A percentile compares a stretch with the other conserved stretches of the same genome.
These are phyloP conservation scores for Penicillium taxi DNA, from an alignment of 495 filamentous ascomycete species.

Conservation along the genomic window DNA sequence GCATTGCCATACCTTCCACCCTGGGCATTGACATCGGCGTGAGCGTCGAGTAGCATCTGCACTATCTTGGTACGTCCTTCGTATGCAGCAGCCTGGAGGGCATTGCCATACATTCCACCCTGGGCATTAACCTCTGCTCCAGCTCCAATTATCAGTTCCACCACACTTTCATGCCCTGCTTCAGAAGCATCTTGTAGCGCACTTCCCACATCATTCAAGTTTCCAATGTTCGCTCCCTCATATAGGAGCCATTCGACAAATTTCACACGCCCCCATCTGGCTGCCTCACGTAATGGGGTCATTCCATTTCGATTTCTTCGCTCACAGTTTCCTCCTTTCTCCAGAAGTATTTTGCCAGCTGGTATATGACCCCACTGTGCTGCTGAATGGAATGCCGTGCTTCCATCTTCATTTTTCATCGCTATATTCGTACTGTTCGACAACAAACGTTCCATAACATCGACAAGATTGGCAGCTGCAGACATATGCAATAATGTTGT, in stretches of 20 bases:
- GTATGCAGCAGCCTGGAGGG: no score
- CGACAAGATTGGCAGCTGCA: conserved; percentile 4
- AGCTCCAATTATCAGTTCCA: not conserved
- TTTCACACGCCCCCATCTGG: not conserved
- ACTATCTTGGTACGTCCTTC: no score
- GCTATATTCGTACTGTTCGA: not conserved
- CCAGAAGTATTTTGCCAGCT: not conserved
- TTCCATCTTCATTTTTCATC: conserved; percentile 1
- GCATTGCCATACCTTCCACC: no score
- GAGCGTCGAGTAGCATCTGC: no score
- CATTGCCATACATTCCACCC: no score
- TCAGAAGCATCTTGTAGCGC: conserved; percentile 7
- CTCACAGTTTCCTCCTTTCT: conserved; percentile 2
- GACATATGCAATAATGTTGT: conserved; percentile 6
- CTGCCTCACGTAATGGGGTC: conserved; percentile 4
- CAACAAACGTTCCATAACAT: not conserved
- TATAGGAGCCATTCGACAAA: conserved; percentile 10
- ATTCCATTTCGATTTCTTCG: not conserved
- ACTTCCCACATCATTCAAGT: not conserved
- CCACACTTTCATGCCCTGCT: not conserved
- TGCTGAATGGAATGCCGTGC: conserved; percentile 8
- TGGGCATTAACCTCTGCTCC: not conserved
- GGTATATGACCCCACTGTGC: conserved; percentile 1
- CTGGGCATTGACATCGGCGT: no score
- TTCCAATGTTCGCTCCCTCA: conserved; percentile 1